phyloP scores from a whole-genome alignment of 768 basidiomycete genomes.

The Boletus rubropictus region DNA sequence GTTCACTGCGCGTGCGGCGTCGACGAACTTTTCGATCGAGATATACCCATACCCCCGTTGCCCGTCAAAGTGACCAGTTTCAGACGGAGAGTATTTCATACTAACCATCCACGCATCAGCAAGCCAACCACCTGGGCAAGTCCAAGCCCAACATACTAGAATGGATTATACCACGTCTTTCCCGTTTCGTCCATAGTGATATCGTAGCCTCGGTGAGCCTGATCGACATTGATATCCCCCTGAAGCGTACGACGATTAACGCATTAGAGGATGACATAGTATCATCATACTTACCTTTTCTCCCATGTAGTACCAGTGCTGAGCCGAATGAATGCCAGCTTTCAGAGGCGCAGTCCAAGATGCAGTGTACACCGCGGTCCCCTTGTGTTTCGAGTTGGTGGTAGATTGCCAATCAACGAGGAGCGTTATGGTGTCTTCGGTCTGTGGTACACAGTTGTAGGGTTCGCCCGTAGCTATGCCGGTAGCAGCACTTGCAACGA shows the following conservation, averaged over 20 bases:
- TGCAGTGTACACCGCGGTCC: constrained; percentile 89
- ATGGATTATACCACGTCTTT: constrained; percentile 83
- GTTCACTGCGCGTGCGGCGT: constrained; percentile 75
- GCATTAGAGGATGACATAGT: not conserved
- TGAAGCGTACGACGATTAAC: constrained; percentile 25
- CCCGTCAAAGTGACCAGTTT: constrained; percentile 89
- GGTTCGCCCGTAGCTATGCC: constrained; percentile 89
- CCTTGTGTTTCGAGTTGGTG: constrained; percentile 66
- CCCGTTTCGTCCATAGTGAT: constrained; percentile 81
- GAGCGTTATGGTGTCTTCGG: constrained; percentile 93
- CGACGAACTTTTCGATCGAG: constrained; percentile 89
- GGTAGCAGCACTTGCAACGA: constrained; percentile 84
- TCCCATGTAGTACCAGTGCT: constrained; percentile 94
- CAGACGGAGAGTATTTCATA: constrained; percentile 93
- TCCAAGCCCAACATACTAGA: constrained; percentile 61
- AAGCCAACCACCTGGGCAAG: not conserved
- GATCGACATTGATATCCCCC: constrained; percentile 91
- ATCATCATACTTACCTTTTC: constrained; percentile 55
- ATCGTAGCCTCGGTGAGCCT: constrained; percentile 91
- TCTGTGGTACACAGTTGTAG: constrained; percentile 78
- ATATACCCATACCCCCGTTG: constrained; percentile 90
- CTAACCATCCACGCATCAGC: constrained; percentile 33
- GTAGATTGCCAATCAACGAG: constrained; percentile 90
- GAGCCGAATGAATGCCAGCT: constrained; percentile 83
- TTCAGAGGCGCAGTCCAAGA: constrained; percentile 92